A percentile compares a stretch with the other conserved stretches of the same genome.
phyloP scores from a whole-genome alignment of 306 rosid genomes.

The Medicago ruthenica region DNA sequence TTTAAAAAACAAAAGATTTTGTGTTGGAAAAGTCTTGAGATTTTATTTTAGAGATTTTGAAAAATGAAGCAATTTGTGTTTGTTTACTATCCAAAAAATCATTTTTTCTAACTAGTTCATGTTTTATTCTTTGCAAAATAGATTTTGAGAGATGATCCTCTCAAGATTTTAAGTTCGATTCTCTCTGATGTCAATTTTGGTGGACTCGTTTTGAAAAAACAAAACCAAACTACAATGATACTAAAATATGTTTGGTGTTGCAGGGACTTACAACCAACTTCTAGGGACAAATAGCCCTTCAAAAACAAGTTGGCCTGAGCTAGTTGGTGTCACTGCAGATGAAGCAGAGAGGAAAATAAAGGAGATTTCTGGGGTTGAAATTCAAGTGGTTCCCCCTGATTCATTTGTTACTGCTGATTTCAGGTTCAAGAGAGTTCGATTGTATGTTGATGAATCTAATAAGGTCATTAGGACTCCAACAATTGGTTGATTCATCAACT shows the following conservation, averaged over 20 bases:
- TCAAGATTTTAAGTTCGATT: too few relatives aligned
- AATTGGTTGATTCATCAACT: constrained; percentile 37
- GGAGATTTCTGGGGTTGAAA: constrained; percentile 39
- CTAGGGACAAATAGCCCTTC: constrained; percentile 15
- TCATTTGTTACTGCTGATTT: constrained; percentile 46
- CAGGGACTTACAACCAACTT: constrained; percentile 37
- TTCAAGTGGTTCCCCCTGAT: constrained; percentile 46
- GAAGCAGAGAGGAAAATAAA: constrained; percentile 55
- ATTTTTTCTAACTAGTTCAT: too few relatives aligned
- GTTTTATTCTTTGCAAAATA: too few relatives aligned
- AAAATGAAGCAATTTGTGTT: too few relatives aligned
- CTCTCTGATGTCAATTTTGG: too few relatives aligned
- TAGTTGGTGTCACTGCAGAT: constrained; percentile 49
- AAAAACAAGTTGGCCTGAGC: constrained; percentile 52
- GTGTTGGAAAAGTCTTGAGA: too few relatives aligned
- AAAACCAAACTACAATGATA: background rate
- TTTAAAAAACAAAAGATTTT: too few relatives aligned
- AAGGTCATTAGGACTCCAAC: constrained; percentile 37
- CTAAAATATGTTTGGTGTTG: background rate
- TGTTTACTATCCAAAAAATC: too few relatives aligned
- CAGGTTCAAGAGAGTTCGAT: constrained; percentile 41
- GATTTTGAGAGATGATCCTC: too few relatives aligned
- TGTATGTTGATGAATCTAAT: constrained; percentile 50
- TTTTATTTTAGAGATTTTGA: too few relatives aligned
- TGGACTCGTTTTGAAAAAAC: too few relatives aligned